Evolutionary conservation across 2,329 filamentous ascomycete species (phyloP).

Genomic region (Chaetothyriales sp.): DNA sequence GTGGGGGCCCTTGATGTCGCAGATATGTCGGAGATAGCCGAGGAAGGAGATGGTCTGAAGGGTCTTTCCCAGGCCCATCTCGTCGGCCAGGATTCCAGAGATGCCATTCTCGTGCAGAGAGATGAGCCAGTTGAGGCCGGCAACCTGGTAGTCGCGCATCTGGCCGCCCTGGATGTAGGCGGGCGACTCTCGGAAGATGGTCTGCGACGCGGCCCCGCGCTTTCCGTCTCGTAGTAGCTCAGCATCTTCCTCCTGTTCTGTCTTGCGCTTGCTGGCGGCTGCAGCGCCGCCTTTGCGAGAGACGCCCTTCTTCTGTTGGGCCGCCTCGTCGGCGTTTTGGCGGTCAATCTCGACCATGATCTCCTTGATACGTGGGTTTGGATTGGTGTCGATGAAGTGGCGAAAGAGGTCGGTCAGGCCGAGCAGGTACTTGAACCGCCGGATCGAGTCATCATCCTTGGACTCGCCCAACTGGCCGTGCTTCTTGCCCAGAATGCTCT

Average conservation of each 20-base stretch:
- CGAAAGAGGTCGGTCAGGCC: slow-evolving; percentile 94
- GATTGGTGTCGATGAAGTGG: slow-evolving; percentile 96
- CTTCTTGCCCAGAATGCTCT: slow-evolving; percentile 88
- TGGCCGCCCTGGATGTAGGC: slow-evolving; percentile 66
- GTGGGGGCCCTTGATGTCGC: slow-evolving; percentile 80
- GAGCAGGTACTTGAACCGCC: slow-evolving; percentile 84
- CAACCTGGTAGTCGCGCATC: slow-evolving; percentile 95
- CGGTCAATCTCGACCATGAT: slow-evolving; percentile 90
- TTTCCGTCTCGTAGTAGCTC: slow-evolving; percentile 78
- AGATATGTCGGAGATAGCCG: slow-evolving; percentile 82
- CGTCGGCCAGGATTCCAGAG: slow-evolving; percentile 90
- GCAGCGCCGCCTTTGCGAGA: slow-evolving; percentile 67
- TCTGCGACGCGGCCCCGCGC: slow-evolving; percentile 68
- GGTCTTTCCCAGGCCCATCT: slow-evolving; percentile 98
- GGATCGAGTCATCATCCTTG: slow-evolving; percentile 92
- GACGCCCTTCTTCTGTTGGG: slow-evolving; percentile 55
- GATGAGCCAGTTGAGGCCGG: slow-evolving; percentile 92
- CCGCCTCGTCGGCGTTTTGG: slow-evolving; percentile 62
- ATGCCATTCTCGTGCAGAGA: slow-evolving; percentile 98
- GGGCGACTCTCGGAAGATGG: slow-evolving; percentile 85
- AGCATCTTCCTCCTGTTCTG: slow-evolving; percentile 94
- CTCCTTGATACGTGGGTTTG: slow-evolving; percentile 83
- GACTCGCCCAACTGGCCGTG: slow-evolving; percentile 83
- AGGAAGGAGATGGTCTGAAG: slow-evolving; percentile 94
- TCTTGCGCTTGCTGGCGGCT: slow-evolving; percentile 65